Conservation (phyloP, 805 yeast genomes). For the Spathaspora girioi region DNA sequence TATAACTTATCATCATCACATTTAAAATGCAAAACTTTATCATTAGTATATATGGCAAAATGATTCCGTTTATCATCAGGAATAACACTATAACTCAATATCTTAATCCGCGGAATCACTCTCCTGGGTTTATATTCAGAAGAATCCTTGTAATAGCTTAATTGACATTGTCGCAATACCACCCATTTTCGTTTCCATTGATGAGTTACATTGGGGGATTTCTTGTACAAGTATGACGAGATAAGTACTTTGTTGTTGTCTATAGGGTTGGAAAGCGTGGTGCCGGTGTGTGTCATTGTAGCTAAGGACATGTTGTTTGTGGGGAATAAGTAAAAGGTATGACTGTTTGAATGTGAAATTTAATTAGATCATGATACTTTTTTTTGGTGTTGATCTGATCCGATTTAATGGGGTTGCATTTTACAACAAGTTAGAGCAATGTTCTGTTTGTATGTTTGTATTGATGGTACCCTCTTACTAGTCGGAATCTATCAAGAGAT, state of each 20-base stretch:
- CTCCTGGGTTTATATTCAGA: conserved; percentile 33
- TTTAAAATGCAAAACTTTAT: conserved; percentile 18
- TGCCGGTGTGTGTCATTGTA: neutral
- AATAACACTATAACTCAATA: conserved; percentile 15
- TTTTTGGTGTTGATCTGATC: no score
- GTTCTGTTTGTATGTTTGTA: no score
- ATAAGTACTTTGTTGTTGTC: conserved; percentile 4
- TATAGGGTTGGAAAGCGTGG: neutral
- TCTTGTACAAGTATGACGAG: conserved; percentile 6
- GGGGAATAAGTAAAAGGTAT: no score
- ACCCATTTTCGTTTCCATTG: conserved; percentile 40
- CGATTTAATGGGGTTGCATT: no score
- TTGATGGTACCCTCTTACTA: no score
- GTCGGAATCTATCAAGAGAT: no score
- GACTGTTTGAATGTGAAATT: no score
- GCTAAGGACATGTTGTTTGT: neutral
- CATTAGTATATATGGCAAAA: conserved; percentile 21
- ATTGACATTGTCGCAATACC: conserved; percentile 33
- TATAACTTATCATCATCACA: conserved; percentile 8
- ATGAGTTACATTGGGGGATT: conserved; percentile 16
- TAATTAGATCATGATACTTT: no score
- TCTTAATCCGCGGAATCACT: conserved; percentile 23
- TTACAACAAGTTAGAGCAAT: no score
- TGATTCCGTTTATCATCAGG: conserved; percentile 13
- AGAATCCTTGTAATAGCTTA: conserved; percentile 36